These are phyloP conservation scores for Aspergillus tubingensis DNA, from an alignment of 2,329 filamentous ascomycete species.

Conservation along the genomic window DNA sequence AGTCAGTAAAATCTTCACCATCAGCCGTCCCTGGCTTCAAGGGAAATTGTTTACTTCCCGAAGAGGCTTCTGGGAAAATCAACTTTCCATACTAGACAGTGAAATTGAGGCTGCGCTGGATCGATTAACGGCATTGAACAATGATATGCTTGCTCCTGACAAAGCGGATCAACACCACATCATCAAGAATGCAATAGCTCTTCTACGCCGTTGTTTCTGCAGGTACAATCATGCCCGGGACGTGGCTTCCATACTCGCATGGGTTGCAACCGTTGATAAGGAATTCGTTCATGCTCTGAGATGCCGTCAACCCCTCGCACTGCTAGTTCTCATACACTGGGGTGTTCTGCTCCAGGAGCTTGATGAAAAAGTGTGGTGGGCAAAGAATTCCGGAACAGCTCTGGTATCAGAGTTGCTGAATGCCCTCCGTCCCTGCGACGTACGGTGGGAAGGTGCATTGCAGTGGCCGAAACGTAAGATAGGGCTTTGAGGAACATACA, in stretches of 20 bases:
- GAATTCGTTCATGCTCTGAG: slow-evolving; percentile 35
- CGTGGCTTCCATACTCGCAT: slow-evolving; percentile 35
- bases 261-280: slow-evolving; percentile 36
- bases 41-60: slow-evolving; percentile 54
- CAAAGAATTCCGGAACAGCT: slow-evolving; percentile 33
- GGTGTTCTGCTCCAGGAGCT: slow-evolving; percentile 36
- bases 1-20: slow-evolving; percentile 35
- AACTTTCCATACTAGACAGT: slow-evolving; percentile 22
- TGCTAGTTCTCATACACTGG: slow-evolving; percentile 41
- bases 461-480: slow-evolving; percentile 35
- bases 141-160: slow-evolving; percentile 28
- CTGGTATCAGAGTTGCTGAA: slow-evolving; percentile 32
- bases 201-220: slow-evolving; percentile 33
- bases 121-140: slow-evolving; percentile 30
- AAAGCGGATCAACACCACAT: slow-evolving; percentile 33
- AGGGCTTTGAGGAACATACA: slow-evolving; percentile 21
- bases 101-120: slow-evolving; percentile 31
- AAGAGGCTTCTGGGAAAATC: slow-evolving; percentile 46
- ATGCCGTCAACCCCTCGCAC: slow-evolving; percentile 32
- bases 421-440: slow-evolving; percentile 22
- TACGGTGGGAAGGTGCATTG: slow-evolving; percentile 29
- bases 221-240: slow-evolving; percentile 28
- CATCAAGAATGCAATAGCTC: slow-evolving; percentile 31
- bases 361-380: slow-evolving; percentile 39
- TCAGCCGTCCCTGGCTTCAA: slow-evolving; percentile 47